These are phyloP conservation scores for Rhododendron simsii DNA, from an alignment of 148 eudicot species.

Conservation along the genomic window DNA sequence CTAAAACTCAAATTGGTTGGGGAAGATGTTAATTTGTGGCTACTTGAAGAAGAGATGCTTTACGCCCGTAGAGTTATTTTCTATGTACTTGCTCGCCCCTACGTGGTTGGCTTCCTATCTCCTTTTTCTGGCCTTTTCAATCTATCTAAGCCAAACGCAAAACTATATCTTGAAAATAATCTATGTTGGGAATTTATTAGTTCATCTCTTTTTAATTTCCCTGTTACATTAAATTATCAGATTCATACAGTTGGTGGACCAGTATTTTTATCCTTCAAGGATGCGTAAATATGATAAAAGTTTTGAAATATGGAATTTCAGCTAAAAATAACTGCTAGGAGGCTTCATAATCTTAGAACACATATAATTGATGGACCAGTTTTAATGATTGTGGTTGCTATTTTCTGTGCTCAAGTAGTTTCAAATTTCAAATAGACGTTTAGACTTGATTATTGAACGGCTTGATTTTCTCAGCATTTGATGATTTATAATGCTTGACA, in stretches of 20 bases:
- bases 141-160: background rate
- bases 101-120: background rate
- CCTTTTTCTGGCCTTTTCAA: conserved; percentile 3
- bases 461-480: background rate
- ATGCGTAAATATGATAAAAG: background rate
- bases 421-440: background rate
- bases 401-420: background rate
- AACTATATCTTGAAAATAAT: background rate
- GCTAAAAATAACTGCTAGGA: background rate
- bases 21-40: background rate
- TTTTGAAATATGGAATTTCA: background rate
- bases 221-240: background rate
- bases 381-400: background rate
- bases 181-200: background rate
- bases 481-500: background rate
- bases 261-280: background rate
- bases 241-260: background rate
- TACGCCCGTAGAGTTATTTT: background rate
- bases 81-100: background rate
- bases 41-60: background rate
- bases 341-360: background rate
- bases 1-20: background rate
- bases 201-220: background rate
- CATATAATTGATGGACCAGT: background rate
- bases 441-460: background rate